Evolutionary conservation across 768 basidiomycete genomes (phyloP).

Genomic region (Tylopilus intermedius): DNA sequence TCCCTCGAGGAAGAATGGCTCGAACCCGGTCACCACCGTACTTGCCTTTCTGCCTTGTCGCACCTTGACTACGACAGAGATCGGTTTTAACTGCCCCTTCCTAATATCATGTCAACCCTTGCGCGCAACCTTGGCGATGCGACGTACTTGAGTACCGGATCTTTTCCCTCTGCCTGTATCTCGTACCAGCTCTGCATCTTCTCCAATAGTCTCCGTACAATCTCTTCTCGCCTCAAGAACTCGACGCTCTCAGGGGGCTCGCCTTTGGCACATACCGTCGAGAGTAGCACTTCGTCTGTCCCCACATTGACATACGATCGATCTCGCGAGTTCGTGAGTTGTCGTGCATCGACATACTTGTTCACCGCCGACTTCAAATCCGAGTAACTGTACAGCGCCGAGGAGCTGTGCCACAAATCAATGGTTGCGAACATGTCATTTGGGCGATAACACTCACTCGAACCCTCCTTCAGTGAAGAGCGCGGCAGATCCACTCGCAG

Average conservation of each 20-base stretch:
- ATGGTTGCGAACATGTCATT: neutral
- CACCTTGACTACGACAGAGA: conserved; percentile 63
- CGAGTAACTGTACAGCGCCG: conserved; percentile 47
- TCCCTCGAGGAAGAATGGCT: conserved; percentile 65
- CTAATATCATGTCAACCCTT: conserved; percentile 32
- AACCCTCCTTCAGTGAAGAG: conserved; percentile 63
- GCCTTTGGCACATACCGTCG: conserved; percentile 35
- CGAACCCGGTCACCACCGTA: conserved; percentile 75
- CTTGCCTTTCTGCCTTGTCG: conserved; percentile 75
- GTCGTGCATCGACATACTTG: conserved; percentile 54
- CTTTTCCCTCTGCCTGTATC: conserved; percentile 49
- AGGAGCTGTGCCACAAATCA: conserved; percentile 36
- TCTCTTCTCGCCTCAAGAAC: conserved; percentile 65
- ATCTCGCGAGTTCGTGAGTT: conserved; percentile 61
- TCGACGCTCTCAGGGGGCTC: conserved; percentile 33
- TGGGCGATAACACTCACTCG: conserved; percentile 42
- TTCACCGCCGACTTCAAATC: conserved; percentile 59
- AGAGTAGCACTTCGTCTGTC: conserved; percentile 39
- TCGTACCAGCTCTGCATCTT: conserved; percentile 80
- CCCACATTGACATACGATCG: conserved; percentile 65
- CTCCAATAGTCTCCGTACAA: conserved; percentile 46
- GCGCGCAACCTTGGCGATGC: neutral
- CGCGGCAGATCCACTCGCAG: conserved; percentile 36
- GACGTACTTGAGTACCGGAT: conserved; percentile 56
- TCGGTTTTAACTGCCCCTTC: conserved; percentile 71